Evolutionary conservation across 495 filamentous ascomycete species (phyloP).

Genomic region (Parathielavia hyrcaniae): DNA sequence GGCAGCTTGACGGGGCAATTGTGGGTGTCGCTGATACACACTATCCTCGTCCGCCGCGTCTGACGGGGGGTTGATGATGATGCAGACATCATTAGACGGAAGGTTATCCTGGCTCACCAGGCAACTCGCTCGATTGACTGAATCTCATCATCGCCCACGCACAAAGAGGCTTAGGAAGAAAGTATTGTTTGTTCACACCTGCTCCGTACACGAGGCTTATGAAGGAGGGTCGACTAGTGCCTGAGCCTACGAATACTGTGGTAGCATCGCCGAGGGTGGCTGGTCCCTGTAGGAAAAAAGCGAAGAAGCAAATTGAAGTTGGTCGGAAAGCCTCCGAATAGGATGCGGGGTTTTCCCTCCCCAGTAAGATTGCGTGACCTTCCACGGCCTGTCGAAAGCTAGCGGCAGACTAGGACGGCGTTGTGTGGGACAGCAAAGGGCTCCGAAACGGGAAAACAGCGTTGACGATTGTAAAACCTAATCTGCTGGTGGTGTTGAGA

Average conservation of each 20-base stretch:
- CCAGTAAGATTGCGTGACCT: too few species aligned
- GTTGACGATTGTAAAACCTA: too few species aligned
- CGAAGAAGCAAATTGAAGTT: background rate
- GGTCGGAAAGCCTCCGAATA: too few species aligned
- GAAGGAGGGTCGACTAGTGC: background rate
- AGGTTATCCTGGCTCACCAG: background rate
- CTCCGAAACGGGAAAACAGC: too few species aligned
- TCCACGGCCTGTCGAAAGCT: too few species aligned
- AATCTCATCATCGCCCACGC: background rate
- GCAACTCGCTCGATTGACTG: background rate
- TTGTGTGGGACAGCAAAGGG: too few species aligned
- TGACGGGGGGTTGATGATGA: conserved; percentile 8
- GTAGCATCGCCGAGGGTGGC: too few species aligned
- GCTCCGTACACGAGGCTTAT: background rate
- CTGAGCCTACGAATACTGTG: too few species aligned
- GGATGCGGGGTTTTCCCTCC: too few species aligned
- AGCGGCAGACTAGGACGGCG: too few species aligned
- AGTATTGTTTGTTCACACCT: background rate
- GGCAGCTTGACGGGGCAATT: conserved; percentile 62
- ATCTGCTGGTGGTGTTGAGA: background rate
- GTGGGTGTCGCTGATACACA: conserved; percentile 89
- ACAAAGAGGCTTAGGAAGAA: background rate
- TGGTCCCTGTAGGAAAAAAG: background rate
- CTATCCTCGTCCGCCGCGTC: conserved; percentile 39
- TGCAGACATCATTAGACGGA: background rate